Evolutionary conservation across 352 stramenopile species (phyloP).

Genomic region (Albugo candida): DNA sequence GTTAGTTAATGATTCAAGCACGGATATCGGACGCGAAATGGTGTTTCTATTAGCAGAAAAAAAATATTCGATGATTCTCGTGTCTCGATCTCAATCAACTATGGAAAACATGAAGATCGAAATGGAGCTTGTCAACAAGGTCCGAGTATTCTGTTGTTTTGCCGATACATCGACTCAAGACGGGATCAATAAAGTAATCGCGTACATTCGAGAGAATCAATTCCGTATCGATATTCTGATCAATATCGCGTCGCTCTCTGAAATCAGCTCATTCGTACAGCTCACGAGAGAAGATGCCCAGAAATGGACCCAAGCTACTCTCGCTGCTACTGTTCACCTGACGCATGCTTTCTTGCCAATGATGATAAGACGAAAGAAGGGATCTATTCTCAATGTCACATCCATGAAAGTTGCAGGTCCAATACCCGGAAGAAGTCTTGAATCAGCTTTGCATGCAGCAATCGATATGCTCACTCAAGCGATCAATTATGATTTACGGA

Average conservation of each 20-base stretch:
- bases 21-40: conserved; percentile 54
- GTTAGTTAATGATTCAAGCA: conserved; percentile 52
- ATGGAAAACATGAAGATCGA: conserved; percentile 48
- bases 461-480: conserved; percentile 48
- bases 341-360: conserved; percentile 31
- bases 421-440: conserved; percentile 46
- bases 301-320: conserved; percentile 43
- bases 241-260: conserved; percentile 45
- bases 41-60: conserved; percentile 60
- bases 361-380: conserved; percentile 41
- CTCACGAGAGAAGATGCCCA: conserved; percentile 23
- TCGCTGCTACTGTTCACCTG: conserved; percentile 27
- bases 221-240: conserved; percentile 70
- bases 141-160: conserved; percentile 31
- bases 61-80: conserved; percentile 62
- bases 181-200: conserved; percentile 32
- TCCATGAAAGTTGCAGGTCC: conserved; percentile 29
- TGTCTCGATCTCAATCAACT: conserved; percentile 26
- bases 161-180: conserved; percentile 31
- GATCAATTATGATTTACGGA: conserved; percentile 58
- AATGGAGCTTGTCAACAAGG: conserved; percentile 53
- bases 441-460: conserved; percentile 55
- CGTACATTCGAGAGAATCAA: conserved; percentile 29
- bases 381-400: conserved; percentile 65
- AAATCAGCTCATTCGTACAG: conserved; percentile 23